Conservation (phyloP, 148 eudicot species). For the Silene conica region DNA sequence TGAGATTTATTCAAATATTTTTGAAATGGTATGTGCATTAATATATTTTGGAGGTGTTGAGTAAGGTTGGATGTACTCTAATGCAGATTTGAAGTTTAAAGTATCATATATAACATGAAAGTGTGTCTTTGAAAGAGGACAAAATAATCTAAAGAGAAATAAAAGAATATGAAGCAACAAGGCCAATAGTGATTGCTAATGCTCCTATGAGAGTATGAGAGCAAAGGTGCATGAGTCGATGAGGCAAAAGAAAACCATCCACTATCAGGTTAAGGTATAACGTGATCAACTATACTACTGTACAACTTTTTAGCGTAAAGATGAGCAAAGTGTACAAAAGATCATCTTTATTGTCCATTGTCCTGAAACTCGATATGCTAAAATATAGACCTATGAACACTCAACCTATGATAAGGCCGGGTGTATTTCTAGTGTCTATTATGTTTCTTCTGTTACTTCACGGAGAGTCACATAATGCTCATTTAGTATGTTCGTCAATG, state of each 20-base stretch:
- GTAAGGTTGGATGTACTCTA: not conserved
- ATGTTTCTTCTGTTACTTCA: too few relatives aligned
- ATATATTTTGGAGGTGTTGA: not conserved
- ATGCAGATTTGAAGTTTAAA: slow-evolving; percentile 63
- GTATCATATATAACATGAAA: slow-evolving; percentile 75
- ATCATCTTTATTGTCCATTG: too few relatives aligned
- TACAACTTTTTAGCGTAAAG: too few relatives aligned
- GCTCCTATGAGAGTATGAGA: slow-evolving; percentile 60
- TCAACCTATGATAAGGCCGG: too few relatives aligned
- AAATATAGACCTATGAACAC: too few relatives aligned
- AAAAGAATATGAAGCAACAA: slow-evolving; percentile 63
- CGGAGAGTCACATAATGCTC: too few relatives aligned
- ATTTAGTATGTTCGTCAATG: too few relatives aligned
- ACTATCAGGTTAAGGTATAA: slow-evolving; percentile 83
- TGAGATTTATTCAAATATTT: slow-evolving; percentile 30
- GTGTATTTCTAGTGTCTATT: too few relatives aligned
- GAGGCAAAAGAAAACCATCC: slow-evolving; percentile 62
- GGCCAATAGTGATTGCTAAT: slow-evolving; percentile 68
- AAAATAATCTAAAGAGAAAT: slow-evolving; percentile 67
- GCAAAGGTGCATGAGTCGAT: slow-evolving; percentile 63
- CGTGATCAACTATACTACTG: not conserved
- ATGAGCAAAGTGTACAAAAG: too few relatives aligned
- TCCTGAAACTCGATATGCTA: too few relatives aligned
- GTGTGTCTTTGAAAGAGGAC: slow-evolving; percentile 65
- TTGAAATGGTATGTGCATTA: not conserved